Evolutionary conservation across 2,329 filamentous ascomycete genomes (phyloP).

Genomic region (Immersiporthe knoxdaviesiana): DNA sequence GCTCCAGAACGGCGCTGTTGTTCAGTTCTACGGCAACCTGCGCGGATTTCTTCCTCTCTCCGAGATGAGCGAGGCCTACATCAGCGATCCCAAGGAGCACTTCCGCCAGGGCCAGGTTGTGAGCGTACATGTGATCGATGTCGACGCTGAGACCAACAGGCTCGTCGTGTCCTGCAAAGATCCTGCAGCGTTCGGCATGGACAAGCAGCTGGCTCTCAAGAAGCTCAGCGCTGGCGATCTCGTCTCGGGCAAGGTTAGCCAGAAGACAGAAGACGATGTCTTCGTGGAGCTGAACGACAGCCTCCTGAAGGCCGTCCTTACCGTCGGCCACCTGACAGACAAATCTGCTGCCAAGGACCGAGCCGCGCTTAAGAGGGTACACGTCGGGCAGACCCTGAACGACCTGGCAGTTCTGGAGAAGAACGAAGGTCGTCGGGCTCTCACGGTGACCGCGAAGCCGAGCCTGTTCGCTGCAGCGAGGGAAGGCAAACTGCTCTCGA

Average conservation of each 20-base stretch:
- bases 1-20: constrained; percentile 75
- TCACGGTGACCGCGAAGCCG: constrained; percentile 81
- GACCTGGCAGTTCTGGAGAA: constrained; percentile 89
- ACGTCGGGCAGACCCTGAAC: constrained; percentile 79
- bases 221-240: constrained; percentile 73
- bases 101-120: constrained; percentile 91
- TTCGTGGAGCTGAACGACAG: constrained; percentile 75
- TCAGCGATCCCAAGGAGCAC: constrained; percentile 84
- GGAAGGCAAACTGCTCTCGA: constrained; percentile 70
- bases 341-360: constrained; percentile 78
- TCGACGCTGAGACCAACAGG: constrained; percentile 71
- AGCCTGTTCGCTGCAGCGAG: constrained; percentile 77
- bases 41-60: constrained; percentile 87
- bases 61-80: constrained; percentile 98
- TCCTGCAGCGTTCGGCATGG: constrained; percentile 72
- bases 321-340: constrained; percentile 80
- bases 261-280: constrained; percentile 77
- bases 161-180: constrained; percentile 94
- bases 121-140: constrained; percentile 82
- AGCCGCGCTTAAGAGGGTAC: constrained; percentile 77
- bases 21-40: constrained; percentile 88
- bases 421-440: constrained; percentile 72
- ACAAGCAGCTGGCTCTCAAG: constrained; percentile 77
- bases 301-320: constrained; percentile 77
- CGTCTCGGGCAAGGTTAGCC: constrained; percentile 78